These are phyloP conservation scores for Lyophyllum semitale DNA, from an alignment of 768 basidiomycete genomes.

Conservation along the genomic window DNA sequence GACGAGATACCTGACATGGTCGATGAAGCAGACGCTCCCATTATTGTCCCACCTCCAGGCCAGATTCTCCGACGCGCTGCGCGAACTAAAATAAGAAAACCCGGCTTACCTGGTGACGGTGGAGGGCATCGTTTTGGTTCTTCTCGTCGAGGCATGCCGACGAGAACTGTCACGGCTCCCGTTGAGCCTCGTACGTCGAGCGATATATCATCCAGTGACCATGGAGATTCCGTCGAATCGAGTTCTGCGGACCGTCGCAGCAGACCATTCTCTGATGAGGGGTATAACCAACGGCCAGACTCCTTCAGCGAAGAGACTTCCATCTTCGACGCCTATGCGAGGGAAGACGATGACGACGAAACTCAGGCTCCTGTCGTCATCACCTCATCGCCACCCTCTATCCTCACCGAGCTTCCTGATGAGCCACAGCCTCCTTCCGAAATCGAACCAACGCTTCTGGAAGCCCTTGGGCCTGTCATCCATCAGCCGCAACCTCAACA, in stretches of 20 bases:
- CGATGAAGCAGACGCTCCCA: slow-evolving; percentile 88
- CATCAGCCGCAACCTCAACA: slow-evolving; percentile 73
- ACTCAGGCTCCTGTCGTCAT: slow-evolving; percentile 28
- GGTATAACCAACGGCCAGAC: slow-evolving; percentile 52
- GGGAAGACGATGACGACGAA: slow-evolving; percentile 56
- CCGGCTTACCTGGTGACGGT: slow-evolving; percentile 71
- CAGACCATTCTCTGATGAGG: slow-evolving; percentile 51
- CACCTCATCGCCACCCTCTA: slow-evolving; percentile 30
- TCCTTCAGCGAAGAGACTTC: slow-evolving; percentile 80
- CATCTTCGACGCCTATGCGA: slow-evolving; percentile 83
- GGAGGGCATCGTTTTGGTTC: slow-evolving; percentile 81
- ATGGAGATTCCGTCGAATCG: slow-evolving; percentile 52
- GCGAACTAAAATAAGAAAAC: slow-evolving; percentile 94
- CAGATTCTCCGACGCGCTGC: slow-evolving; percentile 90
- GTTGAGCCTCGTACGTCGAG: slow-evolving; percentile 62
- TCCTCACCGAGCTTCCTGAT: slow-evolving; percentile 19
- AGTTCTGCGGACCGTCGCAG: slow-evolving; percentile 32
- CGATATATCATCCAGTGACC: slow-evolving; percentile 73
- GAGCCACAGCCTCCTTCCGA: slow-evolving; percentile 23
- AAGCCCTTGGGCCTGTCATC: slow-evolving; percentile 44
- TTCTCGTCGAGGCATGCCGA: slow-evolving; percentile 37
- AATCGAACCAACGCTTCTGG: slow-evolving; percentile 32
- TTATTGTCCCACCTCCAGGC: slow-evolving; percentile 86
- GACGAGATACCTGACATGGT: slow-evolving; percentile 67
- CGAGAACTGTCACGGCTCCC: slow-evolving; percentile 26